Evolutionary conservation across 768 basidiomycete genomes (phyloP).

Genomic region (Hydnum rufescens): DNA sequence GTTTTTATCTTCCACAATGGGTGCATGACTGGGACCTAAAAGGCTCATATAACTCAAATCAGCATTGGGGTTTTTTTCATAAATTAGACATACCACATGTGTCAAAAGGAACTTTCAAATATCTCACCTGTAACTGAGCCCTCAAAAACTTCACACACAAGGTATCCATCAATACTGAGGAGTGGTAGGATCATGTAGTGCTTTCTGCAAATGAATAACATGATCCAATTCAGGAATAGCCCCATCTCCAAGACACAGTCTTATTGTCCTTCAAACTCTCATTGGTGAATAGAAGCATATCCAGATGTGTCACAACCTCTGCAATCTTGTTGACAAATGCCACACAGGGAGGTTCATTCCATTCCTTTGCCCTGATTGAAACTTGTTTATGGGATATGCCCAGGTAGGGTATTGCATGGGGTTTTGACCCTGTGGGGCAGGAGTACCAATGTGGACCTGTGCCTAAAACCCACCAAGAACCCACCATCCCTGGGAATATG

Average conservation of each 20-base stretch:
- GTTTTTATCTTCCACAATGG: no score
- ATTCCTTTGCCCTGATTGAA: constrained; percentile 2
- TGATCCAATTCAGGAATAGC: neutral
- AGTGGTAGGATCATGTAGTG: constrained; percentile 6
- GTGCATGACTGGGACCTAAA: no score
- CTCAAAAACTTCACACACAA: constrained; percentile 2
- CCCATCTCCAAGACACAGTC: constrained; percentile 2
- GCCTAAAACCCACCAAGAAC: no score
- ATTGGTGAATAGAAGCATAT: constrained; percentile 9
- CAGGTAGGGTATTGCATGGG: neutral
- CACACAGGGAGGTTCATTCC: constrained; percentile 1
- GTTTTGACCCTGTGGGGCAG: no score
- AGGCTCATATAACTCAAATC: no score
- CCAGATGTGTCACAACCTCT: constrained; percentile 2
- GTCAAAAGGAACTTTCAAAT: constrained; percentile 5
- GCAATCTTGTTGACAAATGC: constrained; percentile 1
- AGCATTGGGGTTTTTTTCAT: no score
- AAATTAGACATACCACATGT: no score
- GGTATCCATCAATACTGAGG: no score
- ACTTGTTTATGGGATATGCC: constrained; percentile 7
- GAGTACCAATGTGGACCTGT: no score
- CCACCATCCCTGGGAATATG: no score
- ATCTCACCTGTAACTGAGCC: neutral
- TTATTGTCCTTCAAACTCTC: constrained; percentile 3
- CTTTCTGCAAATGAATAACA: neutral